Evolutionary conservation across 768 basidiomycete species (phyloP).

Genomic region (Lactifluus subvellereus): DNA sequence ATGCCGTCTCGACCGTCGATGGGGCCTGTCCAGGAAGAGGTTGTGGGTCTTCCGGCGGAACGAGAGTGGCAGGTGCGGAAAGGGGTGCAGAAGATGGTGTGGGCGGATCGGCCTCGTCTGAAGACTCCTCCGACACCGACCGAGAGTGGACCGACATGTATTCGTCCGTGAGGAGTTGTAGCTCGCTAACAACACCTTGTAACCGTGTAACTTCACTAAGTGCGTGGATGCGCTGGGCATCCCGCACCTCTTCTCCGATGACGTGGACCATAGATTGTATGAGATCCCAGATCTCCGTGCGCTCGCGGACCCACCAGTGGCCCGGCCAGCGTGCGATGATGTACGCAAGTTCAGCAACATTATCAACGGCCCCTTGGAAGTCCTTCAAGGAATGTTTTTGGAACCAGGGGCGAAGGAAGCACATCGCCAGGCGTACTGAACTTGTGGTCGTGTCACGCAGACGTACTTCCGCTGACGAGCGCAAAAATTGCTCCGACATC

Average conservation of each 20-base stretch:
- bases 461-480: slow-evolving; percentile 47
- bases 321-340: slow-evolving; percentile 51
- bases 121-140: slow-evolving; percentile 24
- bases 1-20: slow-evolving; percentile 33
- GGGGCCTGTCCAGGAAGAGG: slow-evolving; percentile 15
- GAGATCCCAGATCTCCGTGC: slow-evolving; percentile 54
- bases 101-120: slow-evolving; percentile 5
- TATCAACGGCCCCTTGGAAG: slow-evolving; percentile 35
- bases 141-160: slow-evolving; percentile 31
- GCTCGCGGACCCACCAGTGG: slow-evolving; percentile 61
- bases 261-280: slow-evolving; percentile 54
- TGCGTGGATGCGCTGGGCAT: slow-evolving; percentile 38
- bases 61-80: slow-evolving; percentile 21
- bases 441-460: slow-evolving; percentile 62
- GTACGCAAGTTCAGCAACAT: slow-evolving; percentile 34
- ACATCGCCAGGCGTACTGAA: slow-evolving; percentile 60
- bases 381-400: slow-evolving; percentile 42
- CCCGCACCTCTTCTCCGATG: slow-evolving; percentile 60
- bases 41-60: slow-evolving; percentile 21
- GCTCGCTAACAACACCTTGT: slow-evolving; percentile 44
- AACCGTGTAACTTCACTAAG: slow-evolving; percentile 45
- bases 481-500: slow-evolving; percentile 58
- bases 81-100: slow-evolving; percentile 6
- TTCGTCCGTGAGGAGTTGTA: slow-evolving; percentile 42
- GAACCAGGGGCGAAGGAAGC: slow-evolving; percentile 68